These are phyloP conservation scores for Conringia planisiliqua DNA, from an alignment of 345 rosid genomes.

Conservation along the genomic window DNA sequence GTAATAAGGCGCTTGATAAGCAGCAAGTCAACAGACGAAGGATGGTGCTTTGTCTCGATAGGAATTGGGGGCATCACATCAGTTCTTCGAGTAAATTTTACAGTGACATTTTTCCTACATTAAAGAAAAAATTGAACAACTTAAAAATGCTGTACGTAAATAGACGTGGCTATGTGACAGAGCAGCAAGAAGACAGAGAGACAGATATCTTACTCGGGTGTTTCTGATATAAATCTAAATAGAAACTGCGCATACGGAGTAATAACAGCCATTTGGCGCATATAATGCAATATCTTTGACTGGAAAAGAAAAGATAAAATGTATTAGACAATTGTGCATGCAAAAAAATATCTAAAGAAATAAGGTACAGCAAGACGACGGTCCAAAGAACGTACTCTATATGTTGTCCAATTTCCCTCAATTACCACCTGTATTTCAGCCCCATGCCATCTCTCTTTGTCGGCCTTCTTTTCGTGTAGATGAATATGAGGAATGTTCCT, in stretches of 20 bases:
- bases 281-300: constrained; percentile 97
- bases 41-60: constrained; percentile 92
- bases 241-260: constrained; percentile 93
- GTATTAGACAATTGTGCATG: constrained; percentile 13
- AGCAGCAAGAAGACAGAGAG: constrained; percentile 3
- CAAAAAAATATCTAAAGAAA: constrained; percentile 5
- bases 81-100: constrained; percentile 82
- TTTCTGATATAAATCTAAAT: constrained; percentile 73
- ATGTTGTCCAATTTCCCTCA: constrained; percentile 98
- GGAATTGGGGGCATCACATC: constrained; percentile 98
- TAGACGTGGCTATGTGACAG: constrained; percentile 2
- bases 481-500: constrained; percentile 94
- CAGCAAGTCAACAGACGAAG: constrained; percentile 91
- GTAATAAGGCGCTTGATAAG: constrained; percentile 85
- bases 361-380: background rate
- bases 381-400: constrained; percentile 54
- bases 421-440: constrained; percentile 94
- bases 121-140: constrained; percentile 6
- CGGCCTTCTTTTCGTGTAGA: constrained; percentile 73
- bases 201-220: constrained; percentile 63
- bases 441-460: constrained; percentile 78
- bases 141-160: constrained; percentile 1
- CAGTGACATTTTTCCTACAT: constrained; percentile 75
- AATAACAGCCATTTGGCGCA: constrained; percentile 99
- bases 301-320: constrained; percentile 37